Conservation (phyloP, 1,284 basidiomycete species). For the Tylopilus orsonianus region DNA sequence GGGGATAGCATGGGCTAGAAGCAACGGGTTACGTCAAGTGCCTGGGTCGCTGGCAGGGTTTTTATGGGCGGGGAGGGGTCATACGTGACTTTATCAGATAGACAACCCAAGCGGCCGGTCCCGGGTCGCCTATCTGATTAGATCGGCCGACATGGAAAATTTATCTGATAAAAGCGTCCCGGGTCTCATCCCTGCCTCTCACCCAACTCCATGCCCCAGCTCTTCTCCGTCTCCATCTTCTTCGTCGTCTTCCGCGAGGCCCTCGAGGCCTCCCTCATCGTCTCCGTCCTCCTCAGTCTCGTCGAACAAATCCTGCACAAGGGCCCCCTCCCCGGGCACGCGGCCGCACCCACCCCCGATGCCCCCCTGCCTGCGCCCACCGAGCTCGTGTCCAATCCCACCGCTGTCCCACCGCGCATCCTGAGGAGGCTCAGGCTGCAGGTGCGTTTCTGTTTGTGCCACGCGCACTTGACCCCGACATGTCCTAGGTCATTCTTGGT, state of each 20-base stretch:
- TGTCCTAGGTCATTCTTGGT: constrained; percentile 76
- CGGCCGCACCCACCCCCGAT: no score
- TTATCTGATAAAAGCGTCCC: constrained; percentile 26
- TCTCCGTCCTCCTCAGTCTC: constrained; percentile 84
- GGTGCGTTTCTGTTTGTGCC: constrained; percentile 32
- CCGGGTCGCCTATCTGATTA: constrained; percentile 13
- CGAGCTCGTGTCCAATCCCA: neutral
- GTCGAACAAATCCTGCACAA: constrained; percentile 74
- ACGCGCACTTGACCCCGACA: neutral
- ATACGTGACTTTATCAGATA: constrained; percentile 10
- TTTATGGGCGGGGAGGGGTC: neutral
- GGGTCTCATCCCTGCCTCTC: no score
- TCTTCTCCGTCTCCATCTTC: constrained; percentile 82
- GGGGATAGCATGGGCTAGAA: constrained; percentile 7
- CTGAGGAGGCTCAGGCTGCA: constrained; percentile 66
- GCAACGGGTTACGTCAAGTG: no score
- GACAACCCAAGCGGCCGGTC: neutral
- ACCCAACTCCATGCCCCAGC: constrained; percentile 34
- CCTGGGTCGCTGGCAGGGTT: neutral
- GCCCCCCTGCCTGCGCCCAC: no score
- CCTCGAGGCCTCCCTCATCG: constrained; percentile 85
- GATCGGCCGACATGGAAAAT: neutral
- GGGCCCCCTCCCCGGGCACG: no score
- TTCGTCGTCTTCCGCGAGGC: constrained; percentile 91
- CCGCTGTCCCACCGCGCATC: constrained; percentile 36